A percentile compares a stretch with the other conserved stretches of the same genome.
Conservation (phyloP, 2,329 filamentous ascomycete genomes). For the Colletotrichum filicis region DNA sequence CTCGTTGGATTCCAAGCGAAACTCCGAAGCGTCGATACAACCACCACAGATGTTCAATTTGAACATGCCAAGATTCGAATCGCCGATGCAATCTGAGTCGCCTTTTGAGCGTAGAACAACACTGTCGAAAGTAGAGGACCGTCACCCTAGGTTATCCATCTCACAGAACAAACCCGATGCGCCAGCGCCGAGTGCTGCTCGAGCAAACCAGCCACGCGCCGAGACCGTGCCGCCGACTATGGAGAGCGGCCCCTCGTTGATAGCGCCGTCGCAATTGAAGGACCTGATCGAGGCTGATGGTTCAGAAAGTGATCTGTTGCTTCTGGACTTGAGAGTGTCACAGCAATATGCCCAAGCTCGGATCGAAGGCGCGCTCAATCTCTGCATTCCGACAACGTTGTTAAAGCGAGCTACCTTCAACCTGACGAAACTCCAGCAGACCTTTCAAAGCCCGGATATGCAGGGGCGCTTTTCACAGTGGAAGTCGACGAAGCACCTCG, state of each 20-base stretch:
- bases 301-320: conserved; percentile 61
- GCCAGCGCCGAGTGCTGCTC: conserved; percentile 43
- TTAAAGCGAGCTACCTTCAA: conserved; percentile 93
- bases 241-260: conserved; percentile 61
- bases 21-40: conserved; percentile 59
- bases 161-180: conserved; percentile 58
- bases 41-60: conserved; percentile 45
- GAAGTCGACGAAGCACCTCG: conserved; percentile 78
- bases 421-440: conserved; percentile 86
- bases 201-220: conserved; percentile 46
- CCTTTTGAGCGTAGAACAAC: conserved; percentile 47
- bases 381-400: conserved; percentile 95
- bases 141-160: conserved; percentile 66
- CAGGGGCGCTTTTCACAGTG: conserved; percentile 81
- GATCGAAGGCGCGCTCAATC: conserved; percentile 84
- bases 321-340: conserved; percentile 88
- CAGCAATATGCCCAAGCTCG: conserved; percentile 82
- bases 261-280: conserved; percentile 65
- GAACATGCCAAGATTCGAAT: conserved; percentile 56
- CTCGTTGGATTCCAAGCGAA: conserved; percentile 65
- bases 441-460: conserved; percentile 79
- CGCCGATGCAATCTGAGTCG: conserved; percentile 46
- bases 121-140: conserved; percentile 58
- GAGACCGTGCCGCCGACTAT: conserved; percentile 64
- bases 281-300: conserved; percentile 61